These are phyloP conservation scores for Chenopodium suecicum DNA, from an alignment of 148 eudicot species.

Conservation along the genomic window DNA sequence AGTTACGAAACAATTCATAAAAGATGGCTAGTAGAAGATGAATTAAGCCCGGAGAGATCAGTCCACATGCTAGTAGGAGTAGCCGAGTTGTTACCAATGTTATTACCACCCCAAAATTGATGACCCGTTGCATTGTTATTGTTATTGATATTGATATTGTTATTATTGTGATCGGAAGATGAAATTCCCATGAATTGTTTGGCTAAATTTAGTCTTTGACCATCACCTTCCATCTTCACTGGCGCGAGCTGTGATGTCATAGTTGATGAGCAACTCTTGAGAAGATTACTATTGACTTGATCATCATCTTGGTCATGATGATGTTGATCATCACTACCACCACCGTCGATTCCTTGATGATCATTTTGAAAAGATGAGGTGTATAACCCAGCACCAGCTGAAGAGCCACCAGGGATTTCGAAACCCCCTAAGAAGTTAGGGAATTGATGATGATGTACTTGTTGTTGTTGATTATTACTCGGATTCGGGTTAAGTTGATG, in stretches of 20 bases:
- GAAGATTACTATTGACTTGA: slow-evolving; percentile 5
- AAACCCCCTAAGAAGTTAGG: slow-evolving; percentile 36
- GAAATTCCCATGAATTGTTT: slow-evolving; percentile 39
- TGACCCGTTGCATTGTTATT: slow-evolving; percentile 1
- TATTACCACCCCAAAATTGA: slow-evolving; percentile 44
- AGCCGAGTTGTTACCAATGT: not conserved
- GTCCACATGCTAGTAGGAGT: slow-evolving; percentile 38
- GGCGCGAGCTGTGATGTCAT: slow-evolving; percentile 22
- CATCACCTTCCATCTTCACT: slow-evolving; percentile 44
- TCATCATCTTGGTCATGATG: not conserved
- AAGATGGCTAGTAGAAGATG: slow-evolving; percentile 46
- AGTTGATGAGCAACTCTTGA: slow-evolving; percentile 14
- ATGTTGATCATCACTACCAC: not conserved
- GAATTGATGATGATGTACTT: slow-evolving; percentile 14
- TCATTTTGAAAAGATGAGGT: slow-evolving; percentile 24
- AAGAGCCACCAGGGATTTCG: slow-evolving; percentile 26
- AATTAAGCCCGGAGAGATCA: slow-evolving; percentile 48
- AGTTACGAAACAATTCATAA: slow-evolving; percentile 14
- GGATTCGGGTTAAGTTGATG: slow-evolving; percentile 2
- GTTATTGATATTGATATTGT: too few species aligned
- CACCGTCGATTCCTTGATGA: slow-evolving; percentile 9
- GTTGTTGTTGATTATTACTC: not conserved
- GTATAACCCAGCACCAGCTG: slow-evolving; percentile 34
- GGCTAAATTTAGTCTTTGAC: slow-evolving; percentile 30
- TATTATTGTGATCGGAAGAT: slow-evolving; percentile 13